Evolutionary conservation across 139 green algal genomes (phyloP), one percentile per base, ranked within the genome.

Genomic region (Micromonas pusilla): DNA sequence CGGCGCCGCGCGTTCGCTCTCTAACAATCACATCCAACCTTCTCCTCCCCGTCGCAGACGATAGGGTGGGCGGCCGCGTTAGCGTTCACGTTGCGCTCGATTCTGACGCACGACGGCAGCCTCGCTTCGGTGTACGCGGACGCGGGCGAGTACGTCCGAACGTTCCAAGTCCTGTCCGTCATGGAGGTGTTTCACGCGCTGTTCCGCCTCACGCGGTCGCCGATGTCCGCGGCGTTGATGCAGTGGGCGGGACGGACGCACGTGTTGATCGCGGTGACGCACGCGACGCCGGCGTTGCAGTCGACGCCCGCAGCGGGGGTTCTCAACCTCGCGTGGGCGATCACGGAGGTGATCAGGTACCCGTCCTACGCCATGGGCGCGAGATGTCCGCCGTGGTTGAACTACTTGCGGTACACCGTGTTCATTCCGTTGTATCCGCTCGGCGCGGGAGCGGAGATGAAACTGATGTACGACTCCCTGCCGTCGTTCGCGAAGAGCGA

Each of bases 181-280:
- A 1, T 60, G 30, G 72, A 78, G 52, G 32, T 52, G 21, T 53
- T 68, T 33, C 72, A 78, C 28, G 52, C 72, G 1, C 3, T 67
- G 3, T 2, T 78, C 28, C n/a, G 52, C 25, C n/a, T 78, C 28
- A 52, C 32, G 28, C 52, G 72, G 21, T 39, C 52, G 52, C 53
- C 72, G 9, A 32, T 52, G 25, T 20, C 28, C 13, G 30, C 52
- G 28, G 32, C 28, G 3, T 21, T 78, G 31, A 36, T 78, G 72
- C 72, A 78, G 53, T 78, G 72, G 72, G 21, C 20, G 13, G 72
- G 72, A 31, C 25, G 72, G 1, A 78, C 72, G 72, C 72, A 78
- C 52, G 45, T 67, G 16, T 33, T 75, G 38, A 67, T 78, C 39
- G 60, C 39, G 45, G 52, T 60, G 1, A 31, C 38, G 1, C 39